Evolutionary conservation across 306 rosid species (phyloP).

Genomic region (Sphenostylis stenocarpa): DNA sequence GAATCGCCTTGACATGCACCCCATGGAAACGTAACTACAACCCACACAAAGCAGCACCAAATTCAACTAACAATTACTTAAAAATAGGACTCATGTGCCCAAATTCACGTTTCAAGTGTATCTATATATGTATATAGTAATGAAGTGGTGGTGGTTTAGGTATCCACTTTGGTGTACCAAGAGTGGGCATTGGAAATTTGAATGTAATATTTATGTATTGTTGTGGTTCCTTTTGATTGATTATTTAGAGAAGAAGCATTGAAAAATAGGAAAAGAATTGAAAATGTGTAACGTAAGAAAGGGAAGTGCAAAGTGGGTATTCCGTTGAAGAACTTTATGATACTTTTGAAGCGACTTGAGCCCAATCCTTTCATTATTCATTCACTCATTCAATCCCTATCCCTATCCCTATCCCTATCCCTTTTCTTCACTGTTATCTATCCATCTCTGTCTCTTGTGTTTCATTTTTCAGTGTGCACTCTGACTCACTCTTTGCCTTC

Average conservation of each 20-base stretch:
- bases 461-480: slow-evolving; percentile 35
- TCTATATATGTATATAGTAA: no score
- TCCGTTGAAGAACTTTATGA: slow-evolving; percentile 31
- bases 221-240: neutral
- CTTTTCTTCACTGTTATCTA: neutral
- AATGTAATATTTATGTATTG: neutral
- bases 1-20: slow-evolving; percentile 32
- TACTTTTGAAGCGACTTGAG: slow-evolving; percentile 36
- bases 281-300: slow-evolving; percentile 5
- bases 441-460: neutral
- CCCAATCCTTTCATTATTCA: neutral
- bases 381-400: neutral
- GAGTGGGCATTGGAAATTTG: slow-evolving; percentile 28
- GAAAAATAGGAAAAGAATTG: neutral
- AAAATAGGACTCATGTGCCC: slow-evolving; percentile 10
- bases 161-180: slow-evolving; percentile 38
- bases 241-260: neutral
- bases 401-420: neutral
- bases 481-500: slow-evolving; percentile 41
- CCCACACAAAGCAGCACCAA: neutral
- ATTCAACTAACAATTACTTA: slow-evolving; percentile 5
- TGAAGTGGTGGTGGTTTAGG: slow-evolving; percentile 34
- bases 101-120: neutral
- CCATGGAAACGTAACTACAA: slow-evolving; percentile 20
- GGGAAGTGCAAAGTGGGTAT: slow-evolving; percentile 28